Conservation (phyloP, 306 rosid genomes). For the Lupinus albus region DNA sequence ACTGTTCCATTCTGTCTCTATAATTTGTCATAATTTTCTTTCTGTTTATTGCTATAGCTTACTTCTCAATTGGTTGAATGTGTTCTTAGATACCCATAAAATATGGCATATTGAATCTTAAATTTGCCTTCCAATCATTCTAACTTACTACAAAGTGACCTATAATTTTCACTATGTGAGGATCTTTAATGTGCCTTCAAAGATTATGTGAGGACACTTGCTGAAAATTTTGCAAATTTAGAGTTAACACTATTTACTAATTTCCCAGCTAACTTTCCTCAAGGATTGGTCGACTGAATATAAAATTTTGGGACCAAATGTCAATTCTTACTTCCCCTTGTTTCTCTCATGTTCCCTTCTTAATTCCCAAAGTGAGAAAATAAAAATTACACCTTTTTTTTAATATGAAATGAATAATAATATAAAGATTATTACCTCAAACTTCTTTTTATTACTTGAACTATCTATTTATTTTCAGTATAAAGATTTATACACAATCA, state of each 20-base stretch:
- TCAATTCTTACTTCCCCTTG: neutral
- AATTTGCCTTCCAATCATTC: conserved; percentile 14
- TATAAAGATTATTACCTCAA: neutral
- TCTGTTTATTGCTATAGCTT: conserved; percentile 10
- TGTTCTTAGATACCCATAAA: conserved; percentile 11
- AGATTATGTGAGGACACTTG: conserved; percentile 28
- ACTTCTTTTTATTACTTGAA: neutral
- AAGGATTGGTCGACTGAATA: conserved; percentile 1
- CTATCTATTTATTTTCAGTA: no score
- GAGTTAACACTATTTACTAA: conserved; percentile 29
- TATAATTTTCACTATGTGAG: conserved; percentile 42
- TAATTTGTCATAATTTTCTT: neutral
- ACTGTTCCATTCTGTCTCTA: neutral
- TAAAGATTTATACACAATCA: no score
- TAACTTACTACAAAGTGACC: conserved; percentile 21
- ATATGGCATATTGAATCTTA: conserved; percentile 12
- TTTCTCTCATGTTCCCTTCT: neutral
- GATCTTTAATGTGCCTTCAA: conserved; percentile 34
- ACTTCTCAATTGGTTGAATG: conserved; percentile 1
- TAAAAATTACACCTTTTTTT: neutral
- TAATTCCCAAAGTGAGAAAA: conserved; percentile 7
- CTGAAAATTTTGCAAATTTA: conserved; percentile 31
- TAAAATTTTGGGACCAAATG: conserved; percentile 13
- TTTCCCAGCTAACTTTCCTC: conserved; percentile 7
- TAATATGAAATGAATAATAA: conserved; percentile 12